phyloP scores from a whole-genome alignment of 1,284 basidiomycete genomes.

The Vanrija humicola region DNA sequence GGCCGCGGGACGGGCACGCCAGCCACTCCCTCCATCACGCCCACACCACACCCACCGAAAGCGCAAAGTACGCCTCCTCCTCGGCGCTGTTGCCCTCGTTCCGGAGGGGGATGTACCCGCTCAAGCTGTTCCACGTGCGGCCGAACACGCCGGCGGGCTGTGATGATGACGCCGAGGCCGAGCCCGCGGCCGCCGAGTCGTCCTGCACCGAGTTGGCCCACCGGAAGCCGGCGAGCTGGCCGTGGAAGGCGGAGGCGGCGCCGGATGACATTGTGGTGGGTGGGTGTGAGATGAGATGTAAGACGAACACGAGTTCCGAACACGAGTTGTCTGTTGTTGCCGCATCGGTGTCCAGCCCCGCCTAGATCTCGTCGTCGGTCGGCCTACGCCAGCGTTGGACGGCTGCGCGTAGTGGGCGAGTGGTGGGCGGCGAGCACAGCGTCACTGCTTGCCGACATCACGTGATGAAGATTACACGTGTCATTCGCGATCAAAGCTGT shows the following conservation, averaged over 20 bases:
- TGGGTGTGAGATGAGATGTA: background rate
- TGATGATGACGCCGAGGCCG: conserved; percentile 4
- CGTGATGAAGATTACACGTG: too few relatives aligned
- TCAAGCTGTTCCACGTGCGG: conserved; percentile 55
- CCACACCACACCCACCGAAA: conserved; percentile 60
- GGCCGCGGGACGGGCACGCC: background rate
- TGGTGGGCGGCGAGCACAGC: too few relatives aligned
- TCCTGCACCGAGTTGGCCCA: conserved; percentile 74
- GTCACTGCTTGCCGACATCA: too few relatives aligned
- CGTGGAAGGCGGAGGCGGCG: conserved; percentile 40
- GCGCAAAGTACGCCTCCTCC: conserved; percentile 92
- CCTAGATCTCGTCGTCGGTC: too few relatives aligned
- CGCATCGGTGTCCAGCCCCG: too few relatives aligned
- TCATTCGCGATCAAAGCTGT: too few relatives aligned
- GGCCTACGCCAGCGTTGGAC: too few relatives aligned
- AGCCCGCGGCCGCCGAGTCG: conserved; percentile 58
- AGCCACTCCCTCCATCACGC: background rate
- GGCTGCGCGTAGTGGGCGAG: too few relatives aligned
- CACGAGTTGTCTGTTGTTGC: too few relatives aligned
- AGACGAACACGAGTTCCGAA: background rate
- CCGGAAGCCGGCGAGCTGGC: conserved; percentile 61
- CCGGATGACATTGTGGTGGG: conserved; percentile 23
- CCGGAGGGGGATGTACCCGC: conserved; percentile 80
- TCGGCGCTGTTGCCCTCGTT: conserved; percentile 81
- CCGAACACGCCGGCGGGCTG: conserved; percentile 49